These are phyloP conservation scores for Wickerhamiella australiensis DNA, from an alignment of 805 yeast species.

Conservation along the genomic window DNA sequence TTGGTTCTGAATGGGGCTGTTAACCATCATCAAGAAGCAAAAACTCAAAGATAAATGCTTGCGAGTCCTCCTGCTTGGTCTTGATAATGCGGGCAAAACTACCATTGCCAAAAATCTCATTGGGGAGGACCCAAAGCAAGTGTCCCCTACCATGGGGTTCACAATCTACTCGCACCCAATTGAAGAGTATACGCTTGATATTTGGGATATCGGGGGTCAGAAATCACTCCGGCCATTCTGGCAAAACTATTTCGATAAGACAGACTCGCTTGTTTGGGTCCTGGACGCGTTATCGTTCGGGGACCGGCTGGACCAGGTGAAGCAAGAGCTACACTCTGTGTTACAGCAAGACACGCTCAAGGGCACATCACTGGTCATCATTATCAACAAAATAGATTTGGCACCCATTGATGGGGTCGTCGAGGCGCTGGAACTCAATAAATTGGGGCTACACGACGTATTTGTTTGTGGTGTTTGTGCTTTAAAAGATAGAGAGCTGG, in stretches of 20 bases:
- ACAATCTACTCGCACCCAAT: constrained; percentile 49
- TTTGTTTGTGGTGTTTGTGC: constrained; percentile 37
- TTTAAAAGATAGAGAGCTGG: constrained; percentile 31
- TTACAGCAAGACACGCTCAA: constrained; percentile 54
- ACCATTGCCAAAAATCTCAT: constrained; percentile 57
- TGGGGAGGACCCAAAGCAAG: constrained; percentile 37
- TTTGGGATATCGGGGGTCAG: constrained; percentile 88
- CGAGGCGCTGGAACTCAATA: not conserved
- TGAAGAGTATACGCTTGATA: constrained; percentile 26
- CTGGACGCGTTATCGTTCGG: constrained; percentile 48
- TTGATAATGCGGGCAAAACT: constrained; percentile 87
- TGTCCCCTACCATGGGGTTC: constrained; percentile 87
- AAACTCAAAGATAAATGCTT: constrained; percentile 68
- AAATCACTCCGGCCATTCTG: constrained; percentile 71
- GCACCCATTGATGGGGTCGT: constrained; percentile 19
- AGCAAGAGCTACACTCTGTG: constrained; percentile 49
- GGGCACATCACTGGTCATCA: constrained; percentile 55
- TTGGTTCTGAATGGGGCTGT: constrained; percentile 64
- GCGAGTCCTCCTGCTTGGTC: constrained; percentile 64
- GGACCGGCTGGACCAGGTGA: constrained; percentile 53
- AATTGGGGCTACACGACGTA: not conserved
- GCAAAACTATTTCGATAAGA: constrained; percentile 82
- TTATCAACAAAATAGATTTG: constrained; percentile 66
- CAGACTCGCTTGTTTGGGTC: constrained; percentile 76
- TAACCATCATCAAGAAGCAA: constrained; percentile 70